phyloP scores from a whole-genome alignment of 2,329 filamentous ascomycete genomes.

The Colletotrichum simmondsii region DNA sequence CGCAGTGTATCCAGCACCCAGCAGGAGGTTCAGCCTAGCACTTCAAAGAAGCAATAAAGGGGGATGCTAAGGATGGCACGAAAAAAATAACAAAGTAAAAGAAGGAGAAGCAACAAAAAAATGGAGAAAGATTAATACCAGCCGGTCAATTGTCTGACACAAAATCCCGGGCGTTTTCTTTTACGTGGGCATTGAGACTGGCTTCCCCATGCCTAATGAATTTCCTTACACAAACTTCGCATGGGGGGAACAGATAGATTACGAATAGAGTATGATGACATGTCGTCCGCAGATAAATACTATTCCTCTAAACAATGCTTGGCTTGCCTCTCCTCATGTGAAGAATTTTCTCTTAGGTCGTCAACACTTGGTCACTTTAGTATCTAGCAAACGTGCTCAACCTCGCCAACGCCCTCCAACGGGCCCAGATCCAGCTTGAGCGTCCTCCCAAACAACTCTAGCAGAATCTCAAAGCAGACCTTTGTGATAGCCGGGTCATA shows the following conservation, averaged over 20 bases:
- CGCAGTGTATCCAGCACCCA: conserved; percentile 29
- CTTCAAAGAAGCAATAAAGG: conserved; percentile 12
- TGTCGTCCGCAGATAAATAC: conserved; percentile 36
- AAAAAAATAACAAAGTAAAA: neutral
- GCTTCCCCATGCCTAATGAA: conserved; percentile 32
- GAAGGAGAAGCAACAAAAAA: neutral
- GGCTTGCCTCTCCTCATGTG: neutral
- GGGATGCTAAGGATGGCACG: neutral
- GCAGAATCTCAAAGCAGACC: conserved; percentile 89
- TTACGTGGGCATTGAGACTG: conserved; percentile 31
- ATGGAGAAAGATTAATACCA: conserved; percentile 20
- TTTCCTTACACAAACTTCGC: conserved; percentile 16
- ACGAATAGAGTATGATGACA: conserved; percentile 35
- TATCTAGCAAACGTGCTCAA: conserved; percentile 80
- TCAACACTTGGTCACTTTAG: neutral
- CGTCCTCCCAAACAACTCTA: conserved; percentile 84
- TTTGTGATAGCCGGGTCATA: conserved; percentile 90
- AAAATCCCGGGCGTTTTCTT: neutral
- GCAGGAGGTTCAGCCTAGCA: conserved; percentile 8
- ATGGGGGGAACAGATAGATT: conserved; percentile 20
- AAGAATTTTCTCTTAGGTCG: neutral
- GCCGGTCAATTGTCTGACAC: conserved; percentile 12
- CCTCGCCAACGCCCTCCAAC: conserved; percentile 68
- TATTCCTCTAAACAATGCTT: conserved; percentile 30
- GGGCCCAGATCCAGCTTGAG: conserved; percentile 84